Conservation (phyloP, 768 basidiomycete species). For the Suillus cothurnatus region DNA sequence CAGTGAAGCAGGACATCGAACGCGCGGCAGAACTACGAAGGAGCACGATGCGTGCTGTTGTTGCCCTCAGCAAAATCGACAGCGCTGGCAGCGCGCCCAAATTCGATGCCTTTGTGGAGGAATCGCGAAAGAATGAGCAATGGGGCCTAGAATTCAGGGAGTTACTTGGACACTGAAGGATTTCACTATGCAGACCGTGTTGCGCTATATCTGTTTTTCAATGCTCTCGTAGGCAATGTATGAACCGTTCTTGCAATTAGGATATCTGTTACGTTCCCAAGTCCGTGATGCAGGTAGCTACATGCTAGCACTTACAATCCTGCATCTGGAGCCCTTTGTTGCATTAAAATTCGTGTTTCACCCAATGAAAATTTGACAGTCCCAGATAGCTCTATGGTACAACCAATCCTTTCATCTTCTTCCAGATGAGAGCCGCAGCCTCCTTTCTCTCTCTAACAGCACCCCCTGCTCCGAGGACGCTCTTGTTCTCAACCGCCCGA, state of each 20-base stretch:
- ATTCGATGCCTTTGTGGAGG: conserved; percentile 82
- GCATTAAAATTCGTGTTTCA: neutral
- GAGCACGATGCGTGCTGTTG: conserved; percentile 86
- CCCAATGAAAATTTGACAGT: neutral
- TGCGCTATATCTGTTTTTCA: neutral
- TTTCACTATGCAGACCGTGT: neutral
- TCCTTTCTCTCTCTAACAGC: conserved; percentile 46
- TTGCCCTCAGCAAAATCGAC: conserved; percentile 77
- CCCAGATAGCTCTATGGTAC: neutral
- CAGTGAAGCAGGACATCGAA: conserved; percentile 91
- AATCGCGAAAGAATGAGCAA: conserved; percentile 61
- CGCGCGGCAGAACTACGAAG: conserved; percentile 88
- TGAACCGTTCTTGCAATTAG: neutral
- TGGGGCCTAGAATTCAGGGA: conserved; percentile 68
- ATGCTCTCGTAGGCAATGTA: neutral
- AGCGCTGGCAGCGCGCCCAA: conserved; percentile 60
- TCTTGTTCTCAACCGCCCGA: conserved; percentile 92
- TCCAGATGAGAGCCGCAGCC: conserved; percentile 31
- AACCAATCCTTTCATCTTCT: conserved; percentile 30
- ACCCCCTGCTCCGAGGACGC: conserved; percentile 72
- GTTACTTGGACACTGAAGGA: conserved; percentile 27
- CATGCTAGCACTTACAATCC: neutral
- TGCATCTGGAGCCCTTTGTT: neutral
- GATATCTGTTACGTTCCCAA: neutral
- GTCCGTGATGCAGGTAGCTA: neutral